These are phyloP conservation scores for Plasmodium inui DNA, from an alignment of 169 alveolate genomes.

Conservation along the genomic window DNA sequence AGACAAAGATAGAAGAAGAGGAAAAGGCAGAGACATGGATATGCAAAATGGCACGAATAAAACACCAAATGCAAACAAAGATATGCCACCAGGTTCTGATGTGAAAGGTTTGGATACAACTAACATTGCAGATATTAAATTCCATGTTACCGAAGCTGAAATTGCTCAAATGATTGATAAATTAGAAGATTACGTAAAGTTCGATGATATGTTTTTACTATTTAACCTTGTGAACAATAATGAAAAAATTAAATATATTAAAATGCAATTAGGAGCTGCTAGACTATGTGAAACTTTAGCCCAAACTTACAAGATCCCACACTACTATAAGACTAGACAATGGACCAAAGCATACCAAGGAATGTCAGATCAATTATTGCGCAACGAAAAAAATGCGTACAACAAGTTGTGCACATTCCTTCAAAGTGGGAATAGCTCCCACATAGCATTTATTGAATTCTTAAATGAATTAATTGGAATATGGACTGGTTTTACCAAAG, in stretches of 20 bases:
- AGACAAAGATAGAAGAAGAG: neutral
- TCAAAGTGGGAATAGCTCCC: constrained; percentile 27
- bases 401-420: constrained; percentile 20
- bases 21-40: neutral
- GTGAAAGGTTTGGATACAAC: neutral
- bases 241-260: constrained; percentile 19
- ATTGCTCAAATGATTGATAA: constrained; percentile 16
- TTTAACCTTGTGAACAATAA: constrained; percentile 18
- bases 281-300: constrained; percentile 11
- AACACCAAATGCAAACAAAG: neutral
- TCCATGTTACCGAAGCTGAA: constrained; percentile 3
- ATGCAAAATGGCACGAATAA: neutral
- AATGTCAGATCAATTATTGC: constrained; percentile 14
- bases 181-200: constrained; percentile 10
- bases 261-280: constrained; percentile 4
- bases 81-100: neutral
- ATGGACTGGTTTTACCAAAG: constrained; percentile 8
- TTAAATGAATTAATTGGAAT: constrained; percentile 15
- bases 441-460: constrained; percentile 17
- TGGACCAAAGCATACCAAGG: constrained; percentile 12
- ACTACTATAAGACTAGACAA: neutral
- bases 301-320: constrained; percentile 1
- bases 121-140: neutral
- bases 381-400: constrained; percentile 17
- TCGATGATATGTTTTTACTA: constrained; percentile 23